Evolutionary conservation across 2,329 filamentous ascomycete genomes (phyloP).

Genomic region (Raffaelea deltoideospora): DNA sequence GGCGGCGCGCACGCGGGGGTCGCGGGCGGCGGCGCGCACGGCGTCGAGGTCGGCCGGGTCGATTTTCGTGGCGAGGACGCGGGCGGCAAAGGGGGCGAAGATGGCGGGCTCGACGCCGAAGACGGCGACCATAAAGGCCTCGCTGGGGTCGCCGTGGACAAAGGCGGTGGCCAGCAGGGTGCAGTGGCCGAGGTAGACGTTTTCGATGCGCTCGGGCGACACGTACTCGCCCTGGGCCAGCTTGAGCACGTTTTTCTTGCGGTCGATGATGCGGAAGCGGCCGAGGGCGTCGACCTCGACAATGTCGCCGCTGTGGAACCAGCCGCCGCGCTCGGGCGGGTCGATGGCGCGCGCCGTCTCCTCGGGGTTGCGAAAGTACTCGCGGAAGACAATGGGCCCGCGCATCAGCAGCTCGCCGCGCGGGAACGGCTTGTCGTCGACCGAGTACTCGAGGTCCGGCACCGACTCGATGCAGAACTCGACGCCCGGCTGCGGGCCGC

Average conservation of each 20-base stretch:
- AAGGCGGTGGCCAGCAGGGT: constrained; percentile 67
- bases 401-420: constrained; percentile 81
- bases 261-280: constrained; percentile 85
- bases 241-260: constrained; percentile 98
- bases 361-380: constrained; percentile 81
- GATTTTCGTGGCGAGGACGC: constrained; percentile 56
- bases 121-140: constrained; percentile 70
- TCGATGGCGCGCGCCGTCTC: constrained; percentile 76
- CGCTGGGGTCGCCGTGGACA: constrained; percentile 76
- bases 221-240: constrained; percentile 96
- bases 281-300: constrained; percentile 71
- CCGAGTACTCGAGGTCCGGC: constrained; percentile 85
- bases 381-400: constrained; percentile 63
- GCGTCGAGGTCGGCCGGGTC: constrained; percentile 47
- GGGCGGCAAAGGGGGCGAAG: constrained; percentile 69
- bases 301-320: constrained; percentile 96
- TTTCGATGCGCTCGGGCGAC: constrained; percentile 92
- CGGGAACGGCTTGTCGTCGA: constrained; percentile 75
- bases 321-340: constrained; percentile 51
- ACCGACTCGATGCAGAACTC: constrained; percentile 77
- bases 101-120: constrained; percentile 76
- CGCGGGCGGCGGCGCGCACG: constrained; percentile 49
- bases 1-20: constrained; percentile 57
- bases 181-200: constrained; percentile 73
- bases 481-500: constrained; percentile 47